Conservation (phyloP, 2,329 filamentous ascomycete species). For the Pestalotiopsis sp. region DNA sequence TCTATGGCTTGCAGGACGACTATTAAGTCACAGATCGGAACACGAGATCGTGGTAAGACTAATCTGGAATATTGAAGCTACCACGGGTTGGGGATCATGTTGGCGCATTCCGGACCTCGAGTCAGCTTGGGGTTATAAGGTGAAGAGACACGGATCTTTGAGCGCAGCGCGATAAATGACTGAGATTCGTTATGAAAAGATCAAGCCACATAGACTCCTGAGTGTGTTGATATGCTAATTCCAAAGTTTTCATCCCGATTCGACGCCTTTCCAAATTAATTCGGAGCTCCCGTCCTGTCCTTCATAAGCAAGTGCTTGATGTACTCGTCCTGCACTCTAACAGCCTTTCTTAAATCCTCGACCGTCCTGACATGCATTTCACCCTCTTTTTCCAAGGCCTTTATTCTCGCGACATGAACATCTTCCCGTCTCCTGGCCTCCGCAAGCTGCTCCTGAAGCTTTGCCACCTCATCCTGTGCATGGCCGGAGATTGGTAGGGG, state of each 20-base stretch:
- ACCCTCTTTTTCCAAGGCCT: background rate
- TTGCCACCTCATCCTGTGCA: background rate
- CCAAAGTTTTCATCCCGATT: too few species aligned
- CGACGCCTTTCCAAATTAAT: too few species aligned
- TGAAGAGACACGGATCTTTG: slow-evolving; percentile 14
- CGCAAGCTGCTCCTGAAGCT: background rate
- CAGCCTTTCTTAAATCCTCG: too few species aligned
- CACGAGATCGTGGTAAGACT: slow-evolving; percentile 42
- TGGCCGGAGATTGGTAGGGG: background rate
- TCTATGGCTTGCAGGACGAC: slow-evolving; percentile 56
- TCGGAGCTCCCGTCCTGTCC: too few species aligned
- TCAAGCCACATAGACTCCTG: too few species aligned
- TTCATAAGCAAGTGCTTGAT: background rate
- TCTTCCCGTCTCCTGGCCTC: background rate
- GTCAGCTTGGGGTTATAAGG: slow-evolving; percentile 40
- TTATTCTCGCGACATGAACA: background rate
- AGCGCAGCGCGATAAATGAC: background rate
- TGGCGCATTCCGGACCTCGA: slow-evolving; percentile 58
- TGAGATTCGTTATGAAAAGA: too few species aligned
- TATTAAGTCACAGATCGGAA: slow-evolving; percentile 53
- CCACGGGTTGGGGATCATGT: slow-evolving; percentile 55
- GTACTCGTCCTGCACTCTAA: too few species aligned
- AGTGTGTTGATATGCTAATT: too few species aligned
- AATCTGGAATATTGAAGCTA: slow-evolving; percentile 51
- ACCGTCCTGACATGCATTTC: too few species aligned